phyloP scores from a whole-genome alignment of 2,329 filamentous ascomycete species.

The Aspergillus proliferans region DNA sequence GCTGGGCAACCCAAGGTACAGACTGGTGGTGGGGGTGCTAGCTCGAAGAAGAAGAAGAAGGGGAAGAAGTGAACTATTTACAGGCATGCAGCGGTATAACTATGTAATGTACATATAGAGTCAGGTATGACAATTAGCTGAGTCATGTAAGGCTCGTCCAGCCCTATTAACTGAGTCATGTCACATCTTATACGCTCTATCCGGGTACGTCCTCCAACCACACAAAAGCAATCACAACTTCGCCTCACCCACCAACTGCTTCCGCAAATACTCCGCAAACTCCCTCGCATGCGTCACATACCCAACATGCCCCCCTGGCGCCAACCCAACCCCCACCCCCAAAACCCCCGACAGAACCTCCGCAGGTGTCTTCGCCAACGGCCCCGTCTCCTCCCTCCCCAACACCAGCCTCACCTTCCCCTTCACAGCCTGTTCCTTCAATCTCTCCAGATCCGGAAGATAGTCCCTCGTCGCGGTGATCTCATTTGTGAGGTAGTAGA shows the following conservation, averaged over 20 bases:
- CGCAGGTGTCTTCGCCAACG: constrained; percentile 45
- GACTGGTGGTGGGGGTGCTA: constrained; percentile 30
- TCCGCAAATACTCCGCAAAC: constrained; percentile 50
- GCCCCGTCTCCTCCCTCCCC: constrained; percentile 46
- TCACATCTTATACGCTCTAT: too few species aligned
- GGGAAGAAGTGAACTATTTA: constrained; percentile 39
- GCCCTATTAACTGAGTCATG: too few species aligned
- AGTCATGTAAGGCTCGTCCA: too few species aligned
- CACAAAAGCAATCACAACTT: constrained; percentile 23
- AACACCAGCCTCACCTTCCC: constrained; percentile 52
- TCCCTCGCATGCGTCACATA: constrained; percentile 47
- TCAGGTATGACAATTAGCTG: too few species aligned
- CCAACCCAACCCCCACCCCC: constrained; percentile 36
- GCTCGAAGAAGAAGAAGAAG: constrained; percentile 47
- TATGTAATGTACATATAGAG: too few species aligned
- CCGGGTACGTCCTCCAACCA: too few species aligned
- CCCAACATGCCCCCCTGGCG: constrained; percentile 50
- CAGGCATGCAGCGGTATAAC: constrained; percentile 2
- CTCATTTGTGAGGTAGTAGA: constrained; percentile 50
- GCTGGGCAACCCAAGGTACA: constrained; percentile 24
- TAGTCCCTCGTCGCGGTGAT: constrained; percentile 47
- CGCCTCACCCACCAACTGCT: constrained; percentile 47
- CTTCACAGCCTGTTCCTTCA: constrained; percentile 12
- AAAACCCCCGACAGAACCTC: constrained; percentile 46
- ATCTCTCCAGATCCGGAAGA: constrained; percentile 42